Evolutionary conservation across 768 basidiomycete genomes (phyloP).

Genomic region (Trametes coccinea): DNA sequence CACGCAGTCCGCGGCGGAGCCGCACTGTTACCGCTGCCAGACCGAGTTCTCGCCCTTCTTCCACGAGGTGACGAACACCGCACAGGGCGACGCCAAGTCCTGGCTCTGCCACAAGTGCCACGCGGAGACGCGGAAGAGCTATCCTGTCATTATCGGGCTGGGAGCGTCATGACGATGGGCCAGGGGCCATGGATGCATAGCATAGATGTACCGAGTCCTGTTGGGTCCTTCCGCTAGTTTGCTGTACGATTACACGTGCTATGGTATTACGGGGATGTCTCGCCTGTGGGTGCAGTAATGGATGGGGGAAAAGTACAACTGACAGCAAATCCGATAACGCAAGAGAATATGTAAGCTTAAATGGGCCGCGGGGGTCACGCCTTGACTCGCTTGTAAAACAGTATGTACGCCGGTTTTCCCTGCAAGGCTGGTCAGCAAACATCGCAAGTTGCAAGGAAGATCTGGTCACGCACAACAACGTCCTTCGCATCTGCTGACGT

Average conservation of each 20-base stretch:
- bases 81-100: conserved; percentile 20
- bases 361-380: conserved; percentile 20
- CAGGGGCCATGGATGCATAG: neutral
- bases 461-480: conserved; percentile 65
- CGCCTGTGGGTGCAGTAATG: conserved; percentile 16
- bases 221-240: conserved; percentile 14
- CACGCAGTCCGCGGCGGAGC: conserved; percentile 29
- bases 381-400: conserved; percentile 54
- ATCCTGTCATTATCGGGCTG: conserved; percentile 27
- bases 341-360: conserved; percentile 16
- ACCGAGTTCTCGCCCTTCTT: conserved; percentile 79
- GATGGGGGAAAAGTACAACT: conserved; percentile 21
- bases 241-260: conserved; percentile 43
- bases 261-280: conserved; percentile 30
- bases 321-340: conserved; percentile 27
- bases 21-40: conserved; percentile 57
- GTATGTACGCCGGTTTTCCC: conserved; percentile 70
- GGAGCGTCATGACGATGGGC: conserved; percentile 16
- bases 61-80: conserved; percentile 42
- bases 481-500: conserved; percentile 71
- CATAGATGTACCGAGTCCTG: neutral
- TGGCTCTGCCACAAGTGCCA: conserved; percentile 51
- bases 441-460: neutral
- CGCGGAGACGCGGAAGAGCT: conserved; percentile 30
- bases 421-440: conserved; percentile 41